Conservation (phyloP, 345 rosid genomes). For the Isatis tinctoria region DNA sequence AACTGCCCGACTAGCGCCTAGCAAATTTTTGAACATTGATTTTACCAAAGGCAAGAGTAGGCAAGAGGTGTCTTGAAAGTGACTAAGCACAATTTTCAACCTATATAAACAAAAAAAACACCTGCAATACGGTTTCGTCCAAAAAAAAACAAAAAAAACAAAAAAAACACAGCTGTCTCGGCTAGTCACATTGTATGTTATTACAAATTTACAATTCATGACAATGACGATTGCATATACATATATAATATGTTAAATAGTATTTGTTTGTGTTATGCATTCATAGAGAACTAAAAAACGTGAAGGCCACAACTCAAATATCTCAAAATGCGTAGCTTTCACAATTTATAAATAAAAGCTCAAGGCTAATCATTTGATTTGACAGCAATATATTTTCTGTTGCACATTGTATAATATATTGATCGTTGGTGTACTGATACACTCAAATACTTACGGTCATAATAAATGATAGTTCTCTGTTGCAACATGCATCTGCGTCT, state of each 20-base stretch:
- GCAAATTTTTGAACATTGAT: too few relatives aligned
- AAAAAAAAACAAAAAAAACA: too few relatives aligned
- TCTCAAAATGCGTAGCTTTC: slow-evolving; percentile 3
- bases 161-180: slow-evolving; percentile 23
- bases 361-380: slow-evolving; percentile 27
- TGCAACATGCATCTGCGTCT: too few relatives aligned
- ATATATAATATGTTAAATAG: background rate
- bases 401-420: background rate
- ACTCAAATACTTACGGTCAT: background rate
- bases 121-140: too few relatives aligned
- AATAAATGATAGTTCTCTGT: slow-evolving; percentile 1
- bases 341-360: background rate
- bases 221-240: slow-evolving; percentile 23
- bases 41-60: too few relatives aligned
- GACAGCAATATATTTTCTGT: background rate
- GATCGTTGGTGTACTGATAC: background rate
- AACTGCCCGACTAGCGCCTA: too few relatives aligned
- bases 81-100: slow-evolving; percentile 27
- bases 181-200: slow-evolving; percentile 19
- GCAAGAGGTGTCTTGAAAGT: slow-evolving; percentile 24
- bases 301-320: slow-evolving; percentile 30
- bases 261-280: background rate
- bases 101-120: slow-evolving; percentile 15
- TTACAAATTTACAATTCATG: slow-evolving; percentile 14
- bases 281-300: background rate